Evolutionary conservation across 345 rosid species (phyloP), one percentile per base, ranked within the genome.

Genomic region (Salix caprea): DNA sequence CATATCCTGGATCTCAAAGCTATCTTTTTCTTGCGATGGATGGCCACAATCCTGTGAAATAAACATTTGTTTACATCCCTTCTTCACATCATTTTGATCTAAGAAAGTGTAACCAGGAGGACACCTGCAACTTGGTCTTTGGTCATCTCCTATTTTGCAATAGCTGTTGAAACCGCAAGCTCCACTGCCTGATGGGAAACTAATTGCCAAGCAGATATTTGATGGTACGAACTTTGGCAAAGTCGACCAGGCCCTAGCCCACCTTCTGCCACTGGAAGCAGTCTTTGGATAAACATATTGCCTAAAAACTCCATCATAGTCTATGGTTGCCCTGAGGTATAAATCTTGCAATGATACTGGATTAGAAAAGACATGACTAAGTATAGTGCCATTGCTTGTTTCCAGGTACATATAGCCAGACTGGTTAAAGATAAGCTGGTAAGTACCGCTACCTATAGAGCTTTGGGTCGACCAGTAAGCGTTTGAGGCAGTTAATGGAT

Each of bases 91-190:
- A 39, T 39, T 39, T 39, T 9, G 42, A 39, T 39, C 42, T 1
- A 39, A 1, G 42, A 39, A 39, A 39, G 42, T 39, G 42, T 39
- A 39, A 39, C 42, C 42, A 9, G 42, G 10, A 39, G 42, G 42
- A 39, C 42, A 39, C 12, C 2, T 9, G 42, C 42, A 39, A 1
- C 12, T 39, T 8, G 42, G 42, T 9, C 83, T 83, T 18, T 81
- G 71, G 54, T 86, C 78, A 2, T 64, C 73, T 56, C 80, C 81
- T 9, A 85, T 26, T 13, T 2, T 60, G 73, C 97, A 92, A 65
- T 82, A 82, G 75, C 84, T 88, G 68, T 90, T 90, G 84, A 50
- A 85, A 34, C 94, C 97, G 62, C 96, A 92, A 12, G 89, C 87
- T 48, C 85, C 87, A 28, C 77, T 64, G 9, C 94, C 89, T 3